Base-by-base conservation (phyloP, 225 moss, liverwort and hornwort genomes). In the Sphagnum tenellum region DNA sequence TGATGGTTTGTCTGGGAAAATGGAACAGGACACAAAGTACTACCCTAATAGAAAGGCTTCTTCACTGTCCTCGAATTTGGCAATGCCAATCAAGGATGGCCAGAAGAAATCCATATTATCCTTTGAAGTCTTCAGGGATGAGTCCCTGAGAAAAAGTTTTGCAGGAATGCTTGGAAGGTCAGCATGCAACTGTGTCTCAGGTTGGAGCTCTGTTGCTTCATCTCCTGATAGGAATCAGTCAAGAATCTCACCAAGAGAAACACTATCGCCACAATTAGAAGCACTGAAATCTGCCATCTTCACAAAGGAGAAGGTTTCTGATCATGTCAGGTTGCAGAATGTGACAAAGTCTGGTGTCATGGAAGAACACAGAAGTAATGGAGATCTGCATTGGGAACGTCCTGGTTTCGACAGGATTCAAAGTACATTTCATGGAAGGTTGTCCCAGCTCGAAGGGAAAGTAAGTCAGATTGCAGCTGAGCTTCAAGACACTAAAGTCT, bases 401-500 rank as follows among this genome's bases (percentile, higher is more conserved):
- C 66, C 73, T 50, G 61, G 71, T 3, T n/a, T 81, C 3, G 76
- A 80, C 50, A 81, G 54, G 53, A 87, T 82, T 7, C 88, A 93
- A 53, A 88, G 79, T 66, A 77, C 88, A 8, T 68, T 98, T 8
- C 92, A 92, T 8, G 88, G 92, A 49, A 82, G 96, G 14, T 71
- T 98, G 10, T 84, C 92, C 11, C 60, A 87, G 64, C 65, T 98
- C 50, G 96, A 98, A 75, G 96, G 88, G 49, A 85, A 87, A 61
- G 96, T 98, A 8, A 89, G 87, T 55, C 86, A 87, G 78, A 98
- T 98, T 79, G 96, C 96, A 3, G 82, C 90, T 7, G 96, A 98
- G 78, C 90, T 98, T 4, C 87, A 88, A 49, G 90, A 90, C 49
- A 90, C 96, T 2, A 98, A 92, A 83, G 85, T 92, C 59, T 73